Percentiles rank a stretch among this genome's conserved stretches.
Conservation (phyloP, 345 rosid genomes). For the Brassica nigra region DNA sequence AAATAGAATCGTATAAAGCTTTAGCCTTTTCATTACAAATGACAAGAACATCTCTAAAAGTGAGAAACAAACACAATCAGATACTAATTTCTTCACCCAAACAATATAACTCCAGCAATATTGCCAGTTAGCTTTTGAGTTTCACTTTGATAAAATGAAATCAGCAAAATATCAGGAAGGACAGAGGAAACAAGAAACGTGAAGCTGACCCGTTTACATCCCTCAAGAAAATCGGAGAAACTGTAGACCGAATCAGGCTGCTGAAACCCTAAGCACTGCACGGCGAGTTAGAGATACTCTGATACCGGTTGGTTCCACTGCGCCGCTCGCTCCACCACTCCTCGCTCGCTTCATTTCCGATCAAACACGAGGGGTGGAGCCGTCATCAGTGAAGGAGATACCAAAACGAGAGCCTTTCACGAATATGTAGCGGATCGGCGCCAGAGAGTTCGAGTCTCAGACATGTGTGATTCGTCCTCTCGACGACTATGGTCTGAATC, state of each 20-base stretch:
- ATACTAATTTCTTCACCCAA: too few relatives aligned
- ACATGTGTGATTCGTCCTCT: constrained; percentile 60
- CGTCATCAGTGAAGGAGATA: constrained; percentile 58
- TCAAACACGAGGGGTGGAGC: background rate
- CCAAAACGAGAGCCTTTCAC: constrained; percentile 67
- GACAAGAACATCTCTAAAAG: too few relatives aligned
- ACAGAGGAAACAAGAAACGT: background rate
- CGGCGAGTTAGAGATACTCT: constrained; percentile 69
- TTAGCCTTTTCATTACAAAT: too few relatives aligned
- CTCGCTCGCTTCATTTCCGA: constrained; percentile 56
- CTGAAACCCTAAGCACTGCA: constrained; percentile 74
- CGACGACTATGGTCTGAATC: background rate
- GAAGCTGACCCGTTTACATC: constrained; percentile 61
- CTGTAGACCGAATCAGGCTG: constrained; percentile 66
- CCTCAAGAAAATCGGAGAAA: constrained; percentile 72
- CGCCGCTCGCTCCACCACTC: constrained; percentile 67
- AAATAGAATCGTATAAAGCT: too few relatives aligned
- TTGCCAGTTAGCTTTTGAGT: background rate
- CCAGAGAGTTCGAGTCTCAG: constrained; percentile 56
- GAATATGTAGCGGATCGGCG: constrained; percentile 52
- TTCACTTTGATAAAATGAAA: background rate
- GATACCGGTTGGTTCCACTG: constrained; percentile 82
- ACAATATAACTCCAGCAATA: background rate
- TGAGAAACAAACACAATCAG: too few relatives aligned
- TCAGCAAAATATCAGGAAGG: background rate